These are phyloP conservation scores for Diaporthe citriasiana DNA, from an alignment of 2,329 filamentous ascomycete species.

Conservation along the genomic window DNA sequence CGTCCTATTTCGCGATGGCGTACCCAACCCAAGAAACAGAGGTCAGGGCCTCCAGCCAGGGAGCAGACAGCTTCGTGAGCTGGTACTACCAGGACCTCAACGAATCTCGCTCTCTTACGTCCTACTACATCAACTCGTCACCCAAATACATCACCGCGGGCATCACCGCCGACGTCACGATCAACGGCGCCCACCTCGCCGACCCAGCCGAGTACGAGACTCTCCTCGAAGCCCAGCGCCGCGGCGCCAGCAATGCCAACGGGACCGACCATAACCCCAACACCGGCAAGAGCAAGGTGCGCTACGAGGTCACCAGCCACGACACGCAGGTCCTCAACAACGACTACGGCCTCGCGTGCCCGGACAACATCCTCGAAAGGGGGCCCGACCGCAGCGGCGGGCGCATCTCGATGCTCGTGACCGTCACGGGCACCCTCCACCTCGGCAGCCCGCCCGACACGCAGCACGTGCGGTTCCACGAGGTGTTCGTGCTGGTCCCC, in stretches of 20 bases:
- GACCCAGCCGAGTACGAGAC: slow-evolving; percentile 76
- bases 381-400: slow-evolving; percentile 62
- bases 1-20: slow-evolving; percentile 42
- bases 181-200: slow-evolving; percentile 80
- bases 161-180: slow-evolving; percentile 76
- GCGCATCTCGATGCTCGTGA: slow-evolving; percentile 79
- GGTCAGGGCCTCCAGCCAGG: slow-evolving; percentile 62
- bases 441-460: slow-evolving; percentile 75
- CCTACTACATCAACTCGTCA: slow-evolving; percentile 79
- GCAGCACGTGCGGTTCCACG: slow-evolving; percentile 79
- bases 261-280: slow-evolving; percentile 30
- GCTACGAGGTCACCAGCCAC: slow-evolving; percentile 81
- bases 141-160: slow-evolving; percentile 64
- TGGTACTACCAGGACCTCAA: slow-evolving; percentile 83
- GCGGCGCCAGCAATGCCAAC: slow-evolving; percentile 50
- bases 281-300: slow-evolving; percentile 54
- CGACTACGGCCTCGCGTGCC: slow-evolving; percentile 71
- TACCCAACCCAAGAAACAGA: slow-evolving; percentile 55
- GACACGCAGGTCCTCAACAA: slow-evolving; percentile 85
- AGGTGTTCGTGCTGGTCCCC: slow-evolving; percentile 85
- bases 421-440: slow-evolving; percentile 79
- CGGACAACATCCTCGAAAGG: slow-evolving; percentile 56
- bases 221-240: slow-evolving; percentile 77
- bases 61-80: slow-evolving; percentile 79
- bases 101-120: slow-evolving; percentile 68